Evolutionary conservation across 2,329 filamentous ascomycete species (phyloP).

Genomic region (Ophiocordyceps robertsii): DNA sequence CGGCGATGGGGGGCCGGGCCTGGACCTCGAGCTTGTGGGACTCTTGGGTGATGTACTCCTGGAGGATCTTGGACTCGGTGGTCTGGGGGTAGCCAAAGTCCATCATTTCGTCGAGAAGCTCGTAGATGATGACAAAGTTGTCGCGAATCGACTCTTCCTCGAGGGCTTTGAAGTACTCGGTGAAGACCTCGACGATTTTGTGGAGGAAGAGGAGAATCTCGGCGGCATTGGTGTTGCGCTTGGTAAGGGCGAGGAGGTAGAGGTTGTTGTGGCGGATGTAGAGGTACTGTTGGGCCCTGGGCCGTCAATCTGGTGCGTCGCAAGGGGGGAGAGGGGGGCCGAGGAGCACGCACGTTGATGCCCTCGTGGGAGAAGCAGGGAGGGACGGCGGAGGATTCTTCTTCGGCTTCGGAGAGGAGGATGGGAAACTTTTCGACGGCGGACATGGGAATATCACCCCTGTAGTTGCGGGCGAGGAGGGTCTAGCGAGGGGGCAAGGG

Average conservation of each 20-base stretch:
- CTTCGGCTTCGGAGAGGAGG: conserved; percentile 93
- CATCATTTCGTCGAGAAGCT: conserved; percentile 99
- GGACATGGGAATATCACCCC: conserved; percentile 97
- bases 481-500: conserved; percentile 42
- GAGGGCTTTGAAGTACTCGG: conserved; percentile 98
- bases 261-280: conserved; percentile 99
- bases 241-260: conserved; percentile 92
- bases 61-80: conserved; percentile 94
- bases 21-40: conserved; percentile 97
- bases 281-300: conserved; percentile 61
- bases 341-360: conserved; percentile 68
- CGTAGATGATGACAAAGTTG: conserved; percentile 99
- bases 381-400: conserved; percentile 93
- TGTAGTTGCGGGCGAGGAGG: conserved; percentile 94
- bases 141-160: conserved; percentile 98
- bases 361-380: conserved; percentile 98
- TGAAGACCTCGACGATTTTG: conserved; percentile 97
- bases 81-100: conserved; percentile 99
- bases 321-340: not conserved
- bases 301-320: conserved; percentile 2
- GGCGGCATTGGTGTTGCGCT: conserved; percentile 97
- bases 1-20: conserved; percentile 88
- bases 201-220: conserved; percentile 97
- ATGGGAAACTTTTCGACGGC: conserved; percentile 96
- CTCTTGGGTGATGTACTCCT: conserved; percentile 99